Conservation (phyloP, 2,329 filamentous ascomycete genomes). For the Pseudogymnoascus verrucosus region DNA sequence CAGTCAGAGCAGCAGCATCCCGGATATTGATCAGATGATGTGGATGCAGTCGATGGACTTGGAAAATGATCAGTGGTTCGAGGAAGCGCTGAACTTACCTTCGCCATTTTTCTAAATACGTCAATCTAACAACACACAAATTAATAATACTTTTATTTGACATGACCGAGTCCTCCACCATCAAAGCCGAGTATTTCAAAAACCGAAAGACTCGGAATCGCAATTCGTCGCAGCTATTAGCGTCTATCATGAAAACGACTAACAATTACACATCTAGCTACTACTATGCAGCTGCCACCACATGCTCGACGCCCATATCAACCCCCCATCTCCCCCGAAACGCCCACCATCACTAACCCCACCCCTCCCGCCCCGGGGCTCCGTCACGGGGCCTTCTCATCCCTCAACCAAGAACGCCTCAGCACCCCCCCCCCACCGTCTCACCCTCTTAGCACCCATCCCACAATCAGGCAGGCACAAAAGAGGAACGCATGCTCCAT, state of each 20-base stretch:
- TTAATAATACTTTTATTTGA: background rate
- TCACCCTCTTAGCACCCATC: background rate
- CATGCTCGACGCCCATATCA: background rate
- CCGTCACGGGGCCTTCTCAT: no score
- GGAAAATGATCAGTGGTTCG: background rate
- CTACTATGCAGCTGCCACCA: background rate
- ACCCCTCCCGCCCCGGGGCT: no score
- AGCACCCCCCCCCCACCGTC: no score
- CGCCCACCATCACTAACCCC: background rate
- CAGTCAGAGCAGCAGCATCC: conserved; percentile 16
- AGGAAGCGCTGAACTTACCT: background rate
- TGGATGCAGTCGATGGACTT: background rate
- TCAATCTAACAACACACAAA: background rate
- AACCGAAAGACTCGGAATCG: background rate
- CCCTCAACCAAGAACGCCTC: no score
- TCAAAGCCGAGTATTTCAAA: background rate
- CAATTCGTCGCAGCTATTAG: background rate
- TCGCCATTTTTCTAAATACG: background rate
- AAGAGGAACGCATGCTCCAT: background rate
- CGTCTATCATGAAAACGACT: background rate
- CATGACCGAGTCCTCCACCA: background rate
- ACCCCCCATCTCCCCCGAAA: background rate
- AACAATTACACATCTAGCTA: background rate
- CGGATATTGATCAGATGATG: background rate
- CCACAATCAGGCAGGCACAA: background rate